phyloP scores from a whole-genome alignment of 2,329 filamentous ascomycete species.

The Sphaerulina musiva region DNA sequence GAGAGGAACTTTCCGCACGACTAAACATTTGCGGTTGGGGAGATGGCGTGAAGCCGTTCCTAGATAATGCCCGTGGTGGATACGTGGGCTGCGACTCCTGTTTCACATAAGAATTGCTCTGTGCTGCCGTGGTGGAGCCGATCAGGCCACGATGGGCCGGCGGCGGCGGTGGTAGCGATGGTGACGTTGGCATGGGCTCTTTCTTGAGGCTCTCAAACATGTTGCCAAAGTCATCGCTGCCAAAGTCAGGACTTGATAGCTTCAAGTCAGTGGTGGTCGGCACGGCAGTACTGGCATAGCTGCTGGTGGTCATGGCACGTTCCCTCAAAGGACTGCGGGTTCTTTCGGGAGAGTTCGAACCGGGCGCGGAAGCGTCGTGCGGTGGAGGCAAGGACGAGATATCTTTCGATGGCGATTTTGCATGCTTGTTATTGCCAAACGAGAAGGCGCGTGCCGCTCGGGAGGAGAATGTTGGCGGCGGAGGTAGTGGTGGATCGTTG shows the following conservation, averaged over 20 bases:
- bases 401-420: constrained; percentile 16
- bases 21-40: constrained; percentile 18
- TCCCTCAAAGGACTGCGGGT: constrained; percentile 32
- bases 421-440: constrained; percentile 41
- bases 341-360: neutral
- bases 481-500: constrained; percentile 28
- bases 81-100: constrained; percentile 32
- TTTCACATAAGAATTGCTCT: constrained; percentile 14
- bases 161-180: constrained; percentile 16
- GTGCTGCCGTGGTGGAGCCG: constrained; percentile 5
- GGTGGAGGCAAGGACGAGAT: constrained; percentile 19
- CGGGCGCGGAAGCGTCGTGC: constrained; percentile 4
- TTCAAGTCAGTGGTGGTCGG: constrained; percentile 27
- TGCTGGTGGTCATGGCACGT: constrained; percentile 37
- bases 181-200: constrained; percentile 13
- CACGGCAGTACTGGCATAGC: constrained; percentile 38
- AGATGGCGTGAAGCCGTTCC: constrained; percentile 27
- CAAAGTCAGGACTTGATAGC: constrained; percentile 30
- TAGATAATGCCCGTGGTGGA: constrained; percentile 31
- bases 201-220: constrained; percentile 33
- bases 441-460: constrained; percentile 50
- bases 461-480: constrained; percentile 31
- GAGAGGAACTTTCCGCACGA: constrained; percentile 26
- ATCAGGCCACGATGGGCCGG: constrained; percentile 20
- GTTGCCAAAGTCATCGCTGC: constrained; percentile 32